These are phyloP conservation scores for Globisporangium sylvaticum DNA, from an alignment of 352 stramenopile species.

Conservation along the genomic window DNA sequence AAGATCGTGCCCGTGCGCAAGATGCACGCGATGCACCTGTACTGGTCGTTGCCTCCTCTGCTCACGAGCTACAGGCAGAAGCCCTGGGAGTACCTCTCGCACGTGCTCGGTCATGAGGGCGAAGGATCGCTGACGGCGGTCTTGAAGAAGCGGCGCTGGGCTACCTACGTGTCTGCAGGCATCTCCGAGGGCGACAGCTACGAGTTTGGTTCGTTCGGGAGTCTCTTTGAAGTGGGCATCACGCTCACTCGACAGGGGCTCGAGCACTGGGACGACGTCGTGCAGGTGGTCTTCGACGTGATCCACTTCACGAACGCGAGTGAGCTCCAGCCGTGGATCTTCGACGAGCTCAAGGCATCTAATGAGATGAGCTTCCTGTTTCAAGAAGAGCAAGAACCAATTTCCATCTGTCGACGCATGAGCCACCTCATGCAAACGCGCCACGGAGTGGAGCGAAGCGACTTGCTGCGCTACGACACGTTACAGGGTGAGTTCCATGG, in stretches of 20 bases:
- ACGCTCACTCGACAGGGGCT: slow-evolving; percentile 44
- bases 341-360: slow-evolving; percentile 47
- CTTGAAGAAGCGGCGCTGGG: slow-evolving; percentile 40
- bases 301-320: slow-evolving; percentile 19
- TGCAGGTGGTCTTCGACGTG: slow-evolving; percentile 43
- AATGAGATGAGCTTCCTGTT: slow-evolving; percentile 58
- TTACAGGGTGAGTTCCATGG: slow-evolving; percentile 48
- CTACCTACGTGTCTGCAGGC: slow-evolving; percentile 40
- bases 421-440: slow-evolving; percentile 56
- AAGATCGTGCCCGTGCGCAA: slow-evolving; percentile 45
- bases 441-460: slow-evolving; percentile 30
- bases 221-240: slow-evolving; percentile 51
- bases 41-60: slow-evolving; percentile 50
- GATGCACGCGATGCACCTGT: slow-evolving; percentile 39
- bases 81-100: slow-evolving; percentile 44
- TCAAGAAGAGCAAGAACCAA: slow-evolving; percentile 45
- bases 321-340: slow-evolving; percentile 41
- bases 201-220: slow-evolving; percentile 59
- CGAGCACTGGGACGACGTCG: slow-evolving; percentile 39
- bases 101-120: slow-evolving; percentile 54
- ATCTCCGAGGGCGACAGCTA: slow-evolving; percentile 50
- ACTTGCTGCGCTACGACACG: slow-evolving; percentile 57
- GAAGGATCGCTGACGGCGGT: slow-evolving; percentile 33
- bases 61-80: slow-evolving; percentile 41
- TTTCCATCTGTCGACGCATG: slow-evolving; percentile 38